These are phyloP conservation scores for Ajuga chamaepitys DNA, from an alignment of 257 asterid genomes.

Conservation along the genomic window DNA sequence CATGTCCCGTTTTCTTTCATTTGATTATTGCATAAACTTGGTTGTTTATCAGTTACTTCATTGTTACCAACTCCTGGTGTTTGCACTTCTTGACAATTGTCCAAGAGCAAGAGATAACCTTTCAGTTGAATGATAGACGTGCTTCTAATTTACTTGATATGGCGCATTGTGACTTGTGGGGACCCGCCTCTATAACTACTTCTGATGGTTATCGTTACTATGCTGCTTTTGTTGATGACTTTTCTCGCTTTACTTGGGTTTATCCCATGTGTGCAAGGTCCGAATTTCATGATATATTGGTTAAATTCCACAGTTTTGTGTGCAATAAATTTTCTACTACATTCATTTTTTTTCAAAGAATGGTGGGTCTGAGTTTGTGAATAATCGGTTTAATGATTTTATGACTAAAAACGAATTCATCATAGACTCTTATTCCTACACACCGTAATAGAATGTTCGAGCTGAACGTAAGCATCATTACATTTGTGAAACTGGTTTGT, in stretches of 20 bases:
- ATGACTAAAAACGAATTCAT: background rate
- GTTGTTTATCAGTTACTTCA: background rate
- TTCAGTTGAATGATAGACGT: background rate
- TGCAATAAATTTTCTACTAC: background rate
- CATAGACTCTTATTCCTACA: background rate
- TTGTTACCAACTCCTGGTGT: background rate
- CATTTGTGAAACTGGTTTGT: background rate
- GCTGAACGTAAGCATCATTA: background rate
- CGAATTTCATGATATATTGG: background rate
- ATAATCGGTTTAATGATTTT: background rate
- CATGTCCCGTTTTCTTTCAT: background rate
- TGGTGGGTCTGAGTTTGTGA: constrained; percentile 2
- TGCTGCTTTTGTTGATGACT: constrained; percentile 10
- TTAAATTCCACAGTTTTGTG: background rate
- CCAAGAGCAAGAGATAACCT: background rate
- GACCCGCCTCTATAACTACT: background rate
- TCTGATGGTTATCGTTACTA: background rate
- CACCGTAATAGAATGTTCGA: background rate
- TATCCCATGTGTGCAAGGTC: background rate
- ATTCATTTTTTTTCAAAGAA: background rate
- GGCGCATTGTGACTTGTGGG: constrained; percentile 4
- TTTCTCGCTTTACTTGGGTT: background rate
- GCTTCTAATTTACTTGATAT: background rate
- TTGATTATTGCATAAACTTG: background rate
- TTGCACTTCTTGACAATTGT: background rate